Evolutionary conservation across 2,329 filamentous ascomycete species (phyloP).

Genomic region (Ophiocordyceps sinensis): DNA sequence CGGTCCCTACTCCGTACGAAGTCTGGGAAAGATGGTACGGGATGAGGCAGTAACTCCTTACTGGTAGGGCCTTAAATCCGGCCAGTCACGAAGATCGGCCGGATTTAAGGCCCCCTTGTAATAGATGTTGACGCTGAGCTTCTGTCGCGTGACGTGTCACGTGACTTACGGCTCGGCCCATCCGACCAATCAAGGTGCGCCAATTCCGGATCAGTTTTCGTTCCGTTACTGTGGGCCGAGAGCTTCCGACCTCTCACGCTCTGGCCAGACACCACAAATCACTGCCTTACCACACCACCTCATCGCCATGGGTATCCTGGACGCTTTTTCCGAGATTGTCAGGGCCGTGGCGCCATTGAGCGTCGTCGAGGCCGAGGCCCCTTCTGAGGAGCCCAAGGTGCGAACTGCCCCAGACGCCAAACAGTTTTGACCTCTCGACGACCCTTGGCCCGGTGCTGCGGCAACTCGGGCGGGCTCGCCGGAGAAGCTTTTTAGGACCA

Average conservation of each 20-base stretch:
- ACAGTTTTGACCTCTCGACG: too few species aligned
- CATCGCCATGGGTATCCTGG: conserved; percentile 52
- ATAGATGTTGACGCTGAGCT: not conserved
- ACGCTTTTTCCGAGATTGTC: conserved; percentile 47
- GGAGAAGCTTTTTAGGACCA: not conserved
- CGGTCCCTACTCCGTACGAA: too few species aligned
- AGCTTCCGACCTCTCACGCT: conserved; percentile 26
- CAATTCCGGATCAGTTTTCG: conserved; percentile 35
- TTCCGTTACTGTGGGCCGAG: conserved; percentile 23
- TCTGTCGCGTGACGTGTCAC: conserved; percentile 10
- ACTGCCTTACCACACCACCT: conserved; percentile 25
- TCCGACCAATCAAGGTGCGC: conserved; percentile 29
- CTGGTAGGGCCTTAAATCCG: too few species aligned
- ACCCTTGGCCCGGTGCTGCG: too few species aligned
- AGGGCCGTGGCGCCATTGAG: conserved; percentile 52
- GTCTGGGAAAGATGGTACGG: too few species aligned
- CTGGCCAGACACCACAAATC: conserved; percentile 17
- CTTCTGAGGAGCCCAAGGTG: conserved; percentile 50
- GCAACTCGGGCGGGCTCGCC: not conserved
- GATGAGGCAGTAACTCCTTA: too few species aligned
- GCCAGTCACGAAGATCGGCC: too few species aligned
- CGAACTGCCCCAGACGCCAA: conserved; percentile 6
- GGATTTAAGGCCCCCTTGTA: too few species aligned
- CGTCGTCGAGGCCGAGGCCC: conserved; percentile 50
- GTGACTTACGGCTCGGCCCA: conserved; percentile 4